Conservation (phyloP, 2,329 filamentous ascomycete species). For the Aureobasidium uvarum region DNA sequence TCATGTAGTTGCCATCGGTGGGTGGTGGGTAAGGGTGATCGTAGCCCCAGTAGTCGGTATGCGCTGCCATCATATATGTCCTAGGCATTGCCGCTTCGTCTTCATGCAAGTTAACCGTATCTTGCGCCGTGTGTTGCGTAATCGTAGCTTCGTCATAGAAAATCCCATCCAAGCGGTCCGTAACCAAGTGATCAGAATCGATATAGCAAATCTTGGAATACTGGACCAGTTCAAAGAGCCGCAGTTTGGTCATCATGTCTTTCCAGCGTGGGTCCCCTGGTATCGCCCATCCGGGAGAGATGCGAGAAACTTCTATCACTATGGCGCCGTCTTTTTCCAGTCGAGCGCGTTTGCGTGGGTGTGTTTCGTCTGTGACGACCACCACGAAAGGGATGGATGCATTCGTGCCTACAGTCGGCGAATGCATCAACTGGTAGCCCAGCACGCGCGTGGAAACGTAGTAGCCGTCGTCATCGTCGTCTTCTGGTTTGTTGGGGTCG, state of each 20-base stretch:
- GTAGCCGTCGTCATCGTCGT: constrained; percentile 40
- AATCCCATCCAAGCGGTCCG: constrained; percentile 35
- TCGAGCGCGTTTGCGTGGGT: constrained; percentile 38
- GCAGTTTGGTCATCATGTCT: constrained; percentile 42
- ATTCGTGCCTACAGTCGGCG: constrained; percentile 38
- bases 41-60: constrained; percentile 34
- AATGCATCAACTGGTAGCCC: constrained; percentile 43
- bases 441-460: constrained; percentile 40
- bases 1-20: constrained; percentile 34
- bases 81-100: constrained; percentile 42
- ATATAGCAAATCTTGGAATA: constrained; percentile 41
- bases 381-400: constrained; percentile 42
- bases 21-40: constrained; percentile 35
- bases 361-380: constrained; percentile 40
- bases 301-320: constrained; percentile 38
- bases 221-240: constrained; percentile 38
- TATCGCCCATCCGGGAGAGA: constrained; percentile 38
- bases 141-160: constrained; percentile 42
- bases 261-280: constrained; percentile 35
- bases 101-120: constrained; percentile 30
- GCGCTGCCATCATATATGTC: constrained; percentile 44
- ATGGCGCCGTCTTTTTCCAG: constrained; percentile 41
- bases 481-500: constrained; percentile 30
- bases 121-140: constrained; percentile 34
- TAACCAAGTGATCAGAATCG: constrained; percentile 39